Evolutionary conservation across 176 grass and related monocot genomes (phyloP).

Genomic region (Ananas comosus): DNA sequence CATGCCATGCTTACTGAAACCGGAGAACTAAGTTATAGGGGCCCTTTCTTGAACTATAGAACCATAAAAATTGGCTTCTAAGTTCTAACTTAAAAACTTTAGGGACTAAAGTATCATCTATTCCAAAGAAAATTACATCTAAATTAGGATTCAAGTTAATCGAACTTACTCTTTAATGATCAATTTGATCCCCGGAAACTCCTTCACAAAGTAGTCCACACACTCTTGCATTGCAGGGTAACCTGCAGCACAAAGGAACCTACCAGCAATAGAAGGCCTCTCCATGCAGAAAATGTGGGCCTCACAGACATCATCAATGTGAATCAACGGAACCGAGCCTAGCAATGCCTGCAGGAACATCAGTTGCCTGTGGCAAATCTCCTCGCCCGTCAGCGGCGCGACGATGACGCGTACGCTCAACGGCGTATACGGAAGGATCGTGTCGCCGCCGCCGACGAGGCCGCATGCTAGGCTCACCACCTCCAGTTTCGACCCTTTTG

Average conservation of each 20-base stretch:
- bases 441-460: slow-evolving; percentile 43
- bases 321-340: slow-evolving; percentile 45
- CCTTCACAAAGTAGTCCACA: slow-evolving; percentile 22
- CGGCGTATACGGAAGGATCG: slow-evolving; percentile 20
- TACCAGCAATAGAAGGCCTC: slow-evolving; percentile 33
- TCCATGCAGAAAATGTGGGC: slow-evolving; percentile 68
- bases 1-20: no score
- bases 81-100: no score
- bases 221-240: slow-evolving; percentile 34
- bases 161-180: slow-evolving; percentile 34
- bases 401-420: slow-evolving; percentile 19
- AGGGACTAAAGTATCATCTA: no score
- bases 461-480: slow-evolving; percentile 42
- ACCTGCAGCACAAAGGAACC: slow-evolving; percentile 41
- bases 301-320: slow-evolving; percentile 58
- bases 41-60: no score
- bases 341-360: slow-evolving; percentile 43
- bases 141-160: background rate
- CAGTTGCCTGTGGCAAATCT: slow-evolving; percentile 7
- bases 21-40: no score
- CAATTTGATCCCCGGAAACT: slow-evolving; percentile 32
- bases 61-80: no score
- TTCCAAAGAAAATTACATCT: background rate
- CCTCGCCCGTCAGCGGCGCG: slow-evolving; percentile 33
- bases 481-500: slow-evolving; percentile 15